A percentile compares a stretch with the other conserved stretches of the same genome.
phyloP scores from a whole-genome alignment of 352 stramenopile genomes.

The Globisporangium emineosum region DNA sequence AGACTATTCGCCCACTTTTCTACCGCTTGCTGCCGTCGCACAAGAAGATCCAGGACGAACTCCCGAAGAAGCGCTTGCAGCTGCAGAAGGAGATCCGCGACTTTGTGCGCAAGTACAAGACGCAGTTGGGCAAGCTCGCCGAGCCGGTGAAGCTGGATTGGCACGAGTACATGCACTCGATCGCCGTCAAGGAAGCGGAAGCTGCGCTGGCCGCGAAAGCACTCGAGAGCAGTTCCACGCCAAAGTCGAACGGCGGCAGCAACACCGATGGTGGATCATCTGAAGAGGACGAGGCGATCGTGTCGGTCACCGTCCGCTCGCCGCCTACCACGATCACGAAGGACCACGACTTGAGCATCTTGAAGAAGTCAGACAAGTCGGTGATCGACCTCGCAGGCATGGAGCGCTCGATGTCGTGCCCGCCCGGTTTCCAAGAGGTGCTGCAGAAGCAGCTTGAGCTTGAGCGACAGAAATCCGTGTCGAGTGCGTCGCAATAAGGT shows the following conservation, averaged over 20 bases:
- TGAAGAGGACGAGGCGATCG: conserved; percentile 21
- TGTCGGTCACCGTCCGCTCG: conserved; percentile 13
- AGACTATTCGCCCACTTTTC: conserved; percentile 80
- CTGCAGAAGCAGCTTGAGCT: conserved; percentile 25
- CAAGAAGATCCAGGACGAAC: conserved; percentile 77
- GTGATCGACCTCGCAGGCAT: conserved; percentile 57
- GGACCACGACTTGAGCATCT: conserved; percentile 76
- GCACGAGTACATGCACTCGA: conserved; percentile 82
- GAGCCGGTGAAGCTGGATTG: conserved; percentile 77
- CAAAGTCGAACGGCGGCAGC: not conserved
- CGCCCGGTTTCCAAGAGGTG: conserved; percentile 67
- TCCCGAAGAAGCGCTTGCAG: conserved; percentile 56
- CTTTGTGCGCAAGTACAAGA: conserved; percentile 76
- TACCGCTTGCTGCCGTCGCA: conserved; percentile 77
- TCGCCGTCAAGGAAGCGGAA: conserved; percentile 29
- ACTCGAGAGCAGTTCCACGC: conserved; percentile 3
- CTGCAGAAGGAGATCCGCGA: conserved; percentile 74
- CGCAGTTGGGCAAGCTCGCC: conserved; percentile 56
- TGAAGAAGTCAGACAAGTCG: conserved; percentile 73
- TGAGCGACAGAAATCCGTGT: conserved; percentile 12
- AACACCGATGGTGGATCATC: conserved; percentile 7
- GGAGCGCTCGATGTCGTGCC: conserved; percentile 77
- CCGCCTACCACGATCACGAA: conserved; percentile 66
- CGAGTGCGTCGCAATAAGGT: conserved; percentile 1
- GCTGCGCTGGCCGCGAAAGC: not conserved